These are phyloP conservation scores for Colletotrichum sp. DNA, from an alignment of 2,329 filamentous ascomycete species.

Conservation along the genomic window DNA sequence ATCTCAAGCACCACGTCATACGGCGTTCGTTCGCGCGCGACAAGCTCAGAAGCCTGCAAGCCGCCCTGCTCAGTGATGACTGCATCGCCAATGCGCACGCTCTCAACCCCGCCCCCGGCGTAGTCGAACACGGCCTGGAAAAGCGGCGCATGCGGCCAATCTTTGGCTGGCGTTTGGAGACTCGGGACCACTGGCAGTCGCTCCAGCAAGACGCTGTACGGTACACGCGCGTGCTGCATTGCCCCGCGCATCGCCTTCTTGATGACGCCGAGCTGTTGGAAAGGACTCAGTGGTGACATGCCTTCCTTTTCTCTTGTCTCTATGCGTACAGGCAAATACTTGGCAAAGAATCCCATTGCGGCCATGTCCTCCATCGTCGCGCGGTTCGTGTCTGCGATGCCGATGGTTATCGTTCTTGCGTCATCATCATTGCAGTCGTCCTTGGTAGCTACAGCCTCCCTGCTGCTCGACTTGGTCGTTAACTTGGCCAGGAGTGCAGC, in stretches of 20 bases:
- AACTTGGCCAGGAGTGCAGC: neutral
- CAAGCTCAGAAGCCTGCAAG: neutral
- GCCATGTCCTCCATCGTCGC: conserved; percentile 30
- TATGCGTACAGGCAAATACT: conserved; percentile 52
- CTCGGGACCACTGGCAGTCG: neutral
- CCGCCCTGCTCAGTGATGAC: neutral
- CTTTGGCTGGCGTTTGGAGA: neutral
- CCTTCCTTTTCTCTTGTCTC: conserved; percentile 5
- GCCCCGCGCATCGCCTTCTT: neutral
- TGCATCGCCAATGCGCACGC: neutral
- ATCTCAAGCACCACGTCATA: conserved; percentile 5
- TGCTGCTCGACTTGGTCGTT: neutral
- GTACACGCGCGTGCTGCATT: neutral
- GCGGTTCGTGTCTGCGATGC: conserved; percentile 51
- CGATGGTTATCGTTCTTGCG: conserved; percentile 36
- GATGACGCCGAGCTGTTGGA: neutral
- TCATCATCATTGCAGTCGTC: neutral
- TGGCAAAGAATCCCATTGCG: conserved; percentile 52
- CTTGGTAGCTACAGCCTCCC: neutral
- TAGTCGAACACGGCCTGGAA: conserved; percentile 8
- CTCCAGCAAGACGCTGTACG: neutral
- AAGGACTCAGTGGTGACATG: neutral
- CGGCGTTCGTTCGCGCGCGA: neutral
- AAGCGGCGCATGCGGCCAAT: neutral
- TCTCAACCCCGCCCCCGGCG: neutral